Conservation (phyloP, 2,329 filamentous ascomycete species). For the Fusarium continuum region DNA sequence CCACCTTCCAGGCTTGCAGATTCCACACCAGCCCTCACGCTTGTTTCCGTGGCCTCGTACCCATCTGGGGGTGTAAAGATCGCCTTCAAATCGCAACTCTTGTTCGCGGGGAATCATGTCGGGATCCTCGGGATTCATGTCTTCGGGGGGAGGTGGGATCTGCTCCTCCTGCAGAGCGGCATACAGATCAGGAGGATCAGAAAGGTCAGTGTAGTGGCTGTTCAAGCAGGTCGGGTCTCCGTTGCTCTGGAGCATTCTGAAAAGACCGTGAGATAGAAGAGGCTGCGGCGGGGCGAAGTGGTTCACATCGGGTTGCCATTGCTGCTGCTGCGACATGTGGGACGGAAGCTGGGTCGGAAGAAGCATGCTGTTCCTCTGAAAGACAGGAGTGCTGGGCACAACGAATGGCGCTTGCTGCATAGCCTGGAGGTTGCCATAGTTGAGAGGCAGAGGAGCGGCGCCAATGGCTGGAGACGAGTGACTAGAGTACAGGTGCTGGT, state of each 20-base stretch:
- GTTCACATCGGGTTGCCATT: slow-evolving; percentile 59
- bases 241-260: slow-evolving; percentile 79
- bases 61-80: slow-evolving; percentile 85
- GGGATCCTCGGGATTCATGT: slow-evolving; percentile 82
- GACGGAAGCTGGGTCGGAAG: slow-evolving; percentile 59
- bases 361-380: slow-evolving; percentile 67
- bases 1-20: slow-evolving; percentile 88
- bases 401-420: slow-evolving; percentile 65
- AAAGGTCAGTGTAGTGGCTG: slow-evolving; percentile 76
- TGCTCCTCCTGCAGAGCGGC: slow-evolving; percentile 79
- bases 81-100: slow-evolving; percentile 79
- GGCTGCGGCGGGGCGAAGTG: slow-evolving; percentile 68
- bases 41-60: slow-evolving; percentile 87
- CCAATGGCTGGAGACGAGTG: slow-evolving; percentile 56
- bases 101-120: slow-evolving; percentile 82
- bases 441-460: slow-evolving; percentile 60
- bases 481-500: slow-evolving; percentile 60
- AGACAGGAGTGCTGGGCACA: slow-evolving; percentile 61
- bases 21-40: slow-evolving; percentile 88
- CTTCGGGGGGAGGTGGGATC: slow-evolving; percentile 76
- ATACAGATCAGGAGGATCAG: slow-evolving; percentile 80
- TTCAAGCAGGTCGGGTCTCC: slow-evolving; percentile 73
- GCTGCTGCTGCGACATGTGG: slow-evolving; percentile 60
- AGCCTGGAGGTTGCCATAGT: slow-evolving; percentile 64
- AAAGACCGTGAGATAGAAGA: slow-evolving; percentile 75